A percentile compares a stretch with the other conserved stretches of the same genome.
phyloP scores from a whole-genome alignment of 306 rosid genomes.

The Gastrolobium villosum region DNA sequence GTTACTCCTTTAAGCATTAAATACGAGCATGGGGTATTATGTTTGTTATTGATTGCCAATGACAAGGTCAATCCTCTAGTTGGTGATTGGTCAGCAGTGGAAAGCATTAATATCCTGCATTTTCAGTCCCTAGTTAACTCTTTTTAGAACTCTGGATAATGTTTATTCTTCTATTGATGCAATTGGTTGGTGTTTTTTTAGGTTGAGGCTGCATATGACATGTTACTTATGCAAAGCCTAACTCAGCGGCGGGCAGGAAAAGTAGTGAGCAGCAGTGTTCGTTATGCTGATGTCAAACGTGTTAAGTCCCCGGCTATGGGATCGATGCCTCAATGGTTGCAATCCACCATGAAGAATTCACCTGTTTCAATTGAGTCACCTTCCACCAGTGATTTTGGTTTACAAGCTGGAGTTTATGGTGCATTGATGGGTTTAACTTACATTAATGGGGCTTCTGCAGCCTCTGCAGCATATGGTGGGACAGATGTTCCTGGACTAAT shows the following conservation, averaged over 20 bases:
- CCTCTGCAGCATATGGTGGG: slow-evolving; percentile 70
- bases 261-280: slow-evolving; percentile 78
- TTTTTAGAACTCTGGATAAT: slow-evolving; percentile 20
- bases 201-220: slow-evolving; percentile 99
- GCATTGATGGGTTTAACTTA: slow-evolving; percentile 89
- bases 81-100: neutral
- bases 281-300: slow-evolving; percentile 95
- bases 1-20: neutral
- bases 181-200: slow-evolving; percentile 45
- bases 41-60: neutral
- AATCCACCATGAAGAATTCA: slow-evolving; percentile 64
- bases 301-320: slow-evolving; percentile 63
- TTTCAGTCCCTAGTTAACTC: slow-evolving; percentile 29
- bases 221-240: slow-evolving; percentile 95
- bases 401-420: slow-evolving; percentile 96
- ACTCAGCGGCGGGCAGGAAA: slow-evolving; percentile 91
- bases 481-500: slow-evolving; percentile 95
- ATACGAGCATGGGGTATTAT: neutral
- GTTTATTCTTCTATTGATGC: slow-evolving; percentile 34
- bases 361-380: slow-evolving; percentile 85
- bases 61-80: slow-evolving; percentile 26
- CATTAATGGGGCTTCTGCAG: slow-evolving; percentile 70
- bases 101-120: slow-evolving; percentile 2
- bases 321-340: slow-evolving; percentile 89
- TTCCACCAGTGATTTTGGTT: slow-evolving; percentile 75